phyloP scores from a whole-genome alignment of 129 eudicot species.

The Chrysanthemum lavandulifolium region DNA sequence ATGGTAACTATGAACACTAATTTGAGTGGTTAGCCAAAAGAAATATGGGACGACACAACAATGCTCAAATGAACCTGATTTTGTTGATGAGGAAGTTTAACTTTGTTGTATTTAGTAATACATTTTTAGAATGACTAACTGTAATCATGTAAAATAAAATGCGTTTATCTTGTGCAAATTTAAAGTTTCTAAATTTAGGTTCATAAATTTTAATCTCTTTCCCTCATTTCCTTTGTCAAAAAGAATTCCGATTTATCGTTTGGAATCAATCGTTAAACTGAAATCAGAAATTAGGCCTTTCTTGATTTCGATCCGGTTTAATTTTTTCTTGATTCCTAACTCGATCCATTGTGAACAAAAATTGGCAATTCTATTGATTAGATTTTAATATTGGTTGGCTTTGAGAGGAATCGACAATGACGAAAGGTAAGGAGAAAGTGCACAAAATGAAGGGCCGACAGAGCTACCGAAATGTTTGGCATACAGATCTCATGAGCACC shows the following conservation, averaged over 20 bases:
- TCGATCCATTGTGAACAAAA: constrained; percentile 14
- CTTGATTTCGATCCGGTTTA: constrained; percentile 1
- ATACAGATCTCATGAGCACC: constrained; percentile 76
- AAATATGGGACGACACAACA: too few species aligned
- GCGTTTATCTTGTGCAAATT: constrained; percentile 1
- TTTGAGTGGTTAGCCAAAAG: too few species aligned
- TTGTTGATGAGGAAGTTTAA: too few species aligned
- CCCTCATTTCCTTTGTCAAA: not conserved
- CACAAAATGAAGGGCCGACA: constrained; percentile 71
- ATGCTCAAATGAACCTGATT: too few species aligned
- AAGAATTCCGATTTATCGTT: constrained; percentile 13
- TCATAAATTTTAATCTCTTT: not conserved
- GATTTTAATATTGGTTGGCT: constrained; percentile 15
- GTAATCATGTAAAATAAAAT: not conserved
- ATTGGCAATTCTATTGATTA: constrained; percentile 5
- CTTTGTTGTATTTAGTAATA: not conserved
- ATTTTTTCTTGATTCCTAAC: constrained; percentile 22
- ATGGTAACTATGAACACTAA: too few species aligned
- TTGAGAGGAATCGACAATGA: constrained; percentile 42
- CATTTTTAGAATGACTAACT: not conserved
- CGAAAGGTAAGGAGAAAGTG: constrained; percentile 41
- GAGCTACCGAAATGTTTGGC: constrained; percentile 74
- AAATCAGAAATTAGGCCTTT: constrained; percentile 8
- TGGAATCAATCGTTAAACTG: constrained; percentile 11
- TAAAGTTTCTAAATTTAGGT: constrained; percentile 16